Evolutionary conservation across 2,329 filamentous ascomycete genomes (phyloP), one percentile per base, ranked within the genome.

Genomic region (Plenodomus lindquistii): DNA sequence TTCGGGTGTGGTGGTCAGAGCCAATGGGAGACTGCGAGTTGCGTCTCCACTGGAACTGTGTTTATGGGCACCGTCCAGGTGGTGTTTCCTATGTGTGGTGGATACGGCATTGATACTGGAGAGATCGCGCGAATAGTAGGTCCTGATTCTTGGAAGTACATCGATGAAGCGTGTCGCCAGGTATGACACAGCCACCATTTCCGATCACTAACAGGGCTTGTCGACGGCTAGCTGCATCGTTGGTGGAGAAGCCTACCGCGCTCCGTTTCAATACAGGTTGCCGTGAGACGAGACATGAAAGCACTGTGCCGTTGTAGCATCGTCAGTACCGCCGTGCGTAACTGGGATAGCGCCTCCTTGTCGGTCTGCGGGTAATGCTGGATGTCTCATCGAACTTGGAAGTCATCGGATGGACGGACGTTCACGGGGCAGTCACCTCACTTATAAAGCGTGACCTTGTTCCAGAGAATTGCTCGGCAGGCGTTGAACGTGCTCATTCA

Each of bases 401-500:
- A 24, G 22, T 10, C 6, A 24, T 10, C 22, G 10, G 22, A 6
- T 24, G 6, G 22, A 24, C 10, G 22, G 5, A 5, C 22, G 22
- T 10, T 24, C 22, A 24, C 5, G 22, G 34, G 48, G 52, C 36
- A 37, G 27, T 44, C 16, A 43, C 42, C 29, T 50, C 46, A 49
- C 46, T 52, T 66, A 67, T 68, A 68, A 66, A 65, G 54, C 46
- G 52, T 54, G 46, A 46, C 45, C 36, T 31, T 42, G 51, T 54
- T 57, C 57, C 61, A 56, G 52, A 53, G 45, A 27, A 49, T 51
- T 53, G 50, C 44, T 40, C 45, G 52, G 53, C 57, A 63, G 55
- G 53, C 65, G 54, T 63, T 57, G 53, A 67, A 64, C 66, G 62
- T 66, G 61, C 66, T 68, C 65, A 65, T 65, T 64, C 55, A 43